Conservation (phyloP, 306 rosid species). For the Dryas octopetala region DNA sequence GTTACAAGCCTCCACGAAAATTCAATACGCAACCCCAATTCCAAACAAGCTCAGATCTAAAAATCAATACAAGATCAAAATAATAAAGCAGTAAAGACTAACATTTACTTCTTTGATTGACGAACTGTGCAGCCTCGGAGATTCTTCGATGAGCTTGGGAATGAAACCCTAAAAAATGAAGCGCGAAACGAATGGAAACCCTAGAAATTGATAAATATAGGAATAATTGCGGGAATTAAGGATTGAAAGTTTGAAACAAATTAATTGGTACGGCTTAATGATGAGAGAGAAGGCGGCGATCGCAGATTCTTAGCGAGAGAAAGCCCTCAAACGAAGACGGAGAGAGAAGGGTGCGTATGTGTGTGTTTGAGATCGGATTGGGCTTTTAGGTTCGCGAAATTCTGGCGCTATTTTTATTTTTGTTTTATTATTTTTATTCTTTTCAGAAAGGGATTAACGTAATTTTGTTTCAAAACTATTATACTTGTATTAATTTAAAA, state of each 20-base stretch:
- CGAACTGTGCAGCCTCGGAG: slow-evolving; percentile 10
- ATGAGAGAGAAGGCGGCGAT: slow-evolving; percentile 28
- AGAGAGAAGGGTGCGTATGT: not conserved
- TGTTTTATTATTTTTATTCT: not conserved
- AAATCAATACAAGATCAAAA: slow-evolving; percentile 16
- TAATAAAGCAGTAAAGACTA: slow-evolving; percentile 6
- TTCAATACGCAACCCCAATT: slow-evolving; percentile 25
- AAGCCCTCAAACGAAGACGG: slow-evolving; percentile 13
- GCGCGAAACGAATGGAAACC: not conserved
- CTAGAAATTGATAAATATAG: not conserved
- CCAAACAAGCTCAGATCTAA: slow-evolving; percentile 28
- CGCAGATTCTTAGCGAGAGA: slow-evolving; percentile 6
- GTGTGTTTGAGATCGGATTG: not conserved
- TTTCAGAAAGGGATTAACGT: not conserved
- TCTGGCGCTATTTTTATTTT: slow-evolving; percentile 3
- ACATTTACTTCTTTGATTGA: not conserved
- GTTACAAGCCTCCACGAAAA: not conserved
- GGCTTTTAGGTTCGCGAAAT: not conserved
- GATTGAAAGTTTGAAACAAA: slow-evolving; percentile 11
- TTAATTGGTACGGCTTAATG: slow-evolving; percentile 29
- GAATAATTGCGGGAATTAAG: slow-evolving; percentile 6
- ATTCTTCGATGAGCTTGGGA: slow-evolving; percentile 12
- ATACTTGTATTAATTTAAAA: too few relatives aligned
- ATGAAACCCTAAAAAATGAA: slow-evolving; percentile 46
- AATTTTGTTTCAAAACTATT: too few relatives aligned